These are phyloP conservation scores for Colletotrichum tropicicola DNA, from an alignment of 2,329 filamentous ascomycete genomes.

Conservation along the genomic window DNA sequence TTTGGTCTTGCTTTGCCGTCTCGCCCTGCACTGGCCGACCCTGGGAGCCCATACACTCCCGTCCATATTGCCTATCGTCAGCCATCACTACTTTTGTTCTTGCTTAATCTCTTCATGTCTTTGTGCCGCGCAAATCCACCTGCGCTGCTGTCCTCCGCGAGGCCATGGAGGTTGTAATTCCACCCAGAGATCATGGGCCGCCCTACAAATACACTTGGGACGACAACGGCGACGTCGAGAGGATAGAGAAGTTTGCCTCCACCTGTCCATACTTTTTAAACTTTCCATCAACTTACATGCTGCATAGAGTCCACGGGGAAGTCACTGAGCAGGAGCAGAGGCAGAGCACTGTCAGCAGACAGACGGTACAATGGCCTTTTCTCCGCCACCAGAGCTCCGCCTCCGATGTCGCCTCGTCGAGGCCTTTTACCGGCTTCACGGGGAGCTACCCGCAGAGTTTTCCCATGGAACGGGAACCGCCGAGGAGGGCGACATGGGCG, in stretches of 20 bases:
- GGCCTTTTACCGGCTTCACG: conserved; percentile 27
- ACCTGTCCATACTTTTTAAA: background rate
- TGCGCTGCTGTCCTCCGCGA: conserved; percentile 24
- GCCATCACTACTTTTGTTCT: background rate
- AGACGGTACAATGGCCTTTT: conserved; percentile 33
- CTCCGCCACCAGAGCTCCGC: conserved; percentile 26
- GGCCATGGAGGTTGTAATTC: conserved; percentile 32
- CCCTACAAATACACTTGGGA: conserved; percentile 32
- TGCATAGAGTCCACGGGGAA: conserved; percentile 6
- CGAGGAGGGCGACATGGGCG: conserved; percentile 30
- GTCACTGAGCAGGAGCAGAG: background rate
- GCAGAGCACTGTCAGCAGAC: conserved; percentile 26
- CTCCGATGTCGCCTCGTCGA: conserved; percentile 27
- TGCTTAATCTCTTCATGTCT: conserved; percentile 25
- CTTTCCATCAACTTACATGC: conserved; percentile 2
- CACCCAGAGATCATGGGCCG: conserved; percentile 29
- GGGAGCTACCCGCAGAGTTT: conserved; percentile 23
- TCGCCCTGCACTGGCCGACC: background rate
- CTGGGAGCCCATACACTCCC: background rate
- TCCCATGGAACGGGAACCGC: conserved; percentile 1
- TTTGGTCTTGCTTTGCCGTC: conserved; percentile 4
- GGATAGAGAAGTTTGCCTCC: conserved; percentile 24
- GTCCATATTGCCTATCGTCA: conserved; percentile 15
- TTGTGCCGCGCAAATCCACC: conserved; percentile 5
- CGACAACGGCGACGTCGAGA: conserved; percentile 30